Evolutionary conservation across 2,329 filamentous ascomycete genomes (phyloP), one percentile per base, ranked within the genome.

Genomic region (Ophiocordyceps australis): DNA sequence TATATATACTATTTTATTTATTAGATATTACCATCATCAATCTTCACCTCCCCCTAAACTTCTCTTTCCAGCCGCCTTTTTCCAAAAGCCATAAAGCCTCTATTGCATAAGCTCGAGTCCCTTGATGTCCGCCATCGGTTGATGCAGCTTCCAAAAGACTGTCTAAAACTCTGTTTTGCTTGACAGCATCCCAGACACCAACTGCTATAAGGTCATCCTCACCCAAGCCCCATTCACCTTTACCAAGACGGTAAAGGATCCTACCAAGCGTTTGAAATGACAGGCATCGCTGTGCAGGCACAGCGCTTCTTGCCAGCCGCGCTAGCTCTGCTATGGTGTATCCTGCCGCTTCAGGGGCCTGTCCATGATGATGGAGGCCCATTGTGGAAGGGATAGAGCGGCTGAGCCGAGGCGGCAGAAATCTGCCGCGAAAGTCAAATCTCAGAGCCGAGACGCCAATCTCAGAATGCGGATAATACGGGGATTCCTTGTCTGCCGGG

Each of bases 281-380:
- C 33, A 95, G 65, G 42, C 89, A 94, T 9, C 86, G 59, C 55
- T 98, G 89, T 1, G 79, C 75, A 0, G 89, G 70, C 13, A 93
- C 81, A 0, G 74, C 71, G 28, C 80, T 91, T 18, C 86, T 65
- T 5, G 81, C 73, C 3, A 94, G 62, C 17, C 76, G 69, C 2
- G 82, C 74, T 2, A 98, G 60, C 49, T 98, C 89, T 1, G 73
- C 70, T 17, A 98, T 67, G 0, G 89, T 95, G 50, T 98, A 98
- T 0, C 89, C 89, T 0, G 89, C 89, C 2, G 85, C 81, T 49
- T 92, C 82, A 11, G 89, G 89, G 2, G 86, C 85, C 30, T 85
- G 72, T 34, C 78, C 83, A 47, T 98, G 89, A 48, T 98, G 86
- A 48, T 98, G 89, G 10, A 98, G 62, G 0, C 89, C 89, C 31